These are phyloP conservation scores for Penicillium sp. DNA, from an alignment of 2,329 filamentous ascomycete species.

Conservation along the genomic window DNA sequence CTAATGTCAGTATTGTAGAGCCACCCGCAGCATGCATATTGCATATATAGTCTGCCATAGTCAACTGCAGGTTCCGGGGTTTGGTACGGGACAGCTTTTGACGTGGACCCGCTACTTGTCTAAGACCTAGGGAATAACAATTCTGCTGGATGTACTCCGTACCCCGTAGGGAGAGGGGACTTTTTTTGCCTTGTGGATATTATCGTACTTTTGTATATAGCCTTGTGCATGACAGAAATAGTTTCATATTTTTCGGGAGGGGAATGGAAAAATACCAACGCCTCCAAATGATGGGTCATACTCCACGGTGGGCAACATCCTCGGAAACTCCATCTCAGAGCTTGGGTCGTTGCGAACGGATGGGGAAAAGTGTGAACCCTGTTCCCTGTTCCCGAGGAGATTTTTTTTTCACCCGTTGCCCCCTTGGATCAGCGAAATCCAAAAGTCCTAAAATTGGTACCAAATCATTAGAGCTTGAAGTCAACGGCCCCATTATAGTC, in stretches of 20 bases:
- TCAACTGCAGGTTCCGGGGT: slow-evolving; percentile 6
- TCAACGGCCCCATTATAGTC: background rate
- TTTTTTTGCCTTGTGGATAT: background rate
- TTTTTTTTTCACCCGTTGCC: background rate
- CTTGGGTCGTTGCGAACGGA: slow-evolving; percentile 4
- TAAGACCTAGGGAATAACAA: slow-evolving; percentile 5
- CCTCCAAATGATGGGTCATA: background rate
- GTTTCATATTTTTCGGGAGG: background rate
- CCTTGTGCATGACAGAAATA: background rate
- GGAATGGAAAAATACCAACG: background rate
- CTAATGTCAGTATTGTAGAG: slow-evolving; percentile 14
- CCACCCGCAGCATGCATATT: slow-evolving; percentile 15
- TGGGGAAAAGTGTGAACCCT: background rate
- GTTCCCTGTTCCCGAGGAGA: background rate
- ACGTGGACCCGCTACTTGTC: slow-evolving; percentile 17
- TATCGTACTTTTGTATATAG: background rate
- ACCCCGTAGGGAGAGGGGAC: background rate
- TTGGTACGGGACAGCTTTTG: slow-evolving; percentile 1
- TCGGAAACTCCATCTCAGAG: background rate
- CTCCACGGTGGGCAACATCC: background rate
- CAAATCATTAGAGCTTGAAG: background rate
- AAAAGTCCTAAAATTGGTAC: background rate
- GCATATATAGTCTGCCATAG: slow-evolving; percentile 14
- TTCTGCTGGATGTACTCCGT: background rate
- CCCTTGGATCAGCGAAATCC: background rate